These are phyloP conservation scores for Aurantiochytrium sp. DNA, from an alignment of 108 stramenopile species.

Conservation along the genomic window DNA sequence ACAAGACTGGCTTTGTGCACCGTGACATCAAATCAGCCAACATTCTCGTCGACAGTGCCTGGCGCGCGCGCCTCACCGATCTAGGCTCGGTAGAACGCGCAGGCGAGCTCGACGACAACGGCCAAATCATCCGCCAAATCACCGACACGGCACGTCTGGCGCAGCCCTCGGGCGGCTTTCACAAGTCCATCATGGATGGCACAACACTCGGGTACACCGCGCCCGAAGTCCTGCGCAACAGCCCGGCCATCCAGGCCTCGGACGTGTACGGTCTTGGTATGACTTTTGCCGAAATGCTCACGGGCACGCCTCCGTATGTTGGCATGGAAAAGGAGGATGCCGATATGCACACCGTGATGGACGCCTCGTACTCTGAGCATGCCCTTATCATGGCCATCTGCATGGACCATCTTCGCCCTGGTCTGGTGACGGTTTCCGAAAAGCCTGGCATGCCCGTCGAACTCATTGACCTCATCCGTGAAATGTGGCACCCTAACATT, in stretches of 20 bases:
- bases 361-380: neutral
- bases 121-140: neutral
- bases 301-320: neutral
- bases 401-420: neutral
- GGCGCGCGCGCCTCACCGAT: neutral
- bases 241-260: neutral
- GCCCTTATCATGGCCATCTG: neutral
- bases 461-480: slow-evolving; percentile 6
- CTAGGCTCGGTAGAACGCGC: neutral
- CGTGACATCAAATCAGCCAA: slow-evolving; percentile 17
- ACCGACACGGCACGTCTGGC: neutral
- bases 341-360: slow-evolving; percentile 17
- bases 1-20: neutral
- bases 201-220: slow-evolving; percentile 9
- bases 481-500: neutral
- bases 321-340: slow-evolving; percentile 18
- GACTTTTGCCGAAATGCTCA: slow-evolving; percentile 10
- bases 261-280: neutral
- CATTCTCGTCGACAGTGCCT: neutral
- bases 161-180: neutral
- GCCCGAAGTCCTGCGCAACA: slow-evolving; percentile 6
- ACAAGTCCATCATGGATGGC: neutral
- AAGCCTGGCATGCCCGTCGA: neutral
- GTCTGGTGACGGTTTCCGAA: neutral
- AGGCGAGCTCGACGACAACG: neutral